Evolutionary conservation across 2,329 filamentous ascomycete genomes (phyloP), one percentile per base, ranked within the genome.

Genomic region (Stemphylium beticola): DNA sequence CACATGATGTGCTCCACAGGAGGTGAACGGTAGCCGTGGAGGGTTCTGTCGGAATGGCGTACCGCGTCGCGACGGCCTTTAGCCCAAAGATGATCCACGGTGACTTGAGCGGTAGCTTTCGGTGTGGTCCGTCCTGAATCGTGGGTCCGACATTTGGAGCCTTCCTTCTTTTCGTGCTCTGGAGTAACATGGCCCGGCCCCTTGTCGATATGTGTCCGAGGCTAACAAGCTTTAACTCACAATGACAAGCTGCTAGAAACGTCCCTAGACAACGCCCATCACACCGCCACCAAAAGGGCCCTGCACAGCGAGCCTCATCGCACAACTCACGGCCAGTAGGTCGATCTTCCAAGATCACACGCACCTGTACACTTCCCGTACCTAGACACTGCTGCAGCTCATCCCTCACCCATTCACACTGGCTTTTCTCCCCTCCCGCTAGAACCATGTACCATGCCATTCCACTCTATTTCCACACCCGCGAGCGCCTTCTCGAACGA

Each of bases 401-500:
- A 48, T 36, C 45, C 40, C 44, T 32, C 31, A 29, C 44, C 40
- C 54, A 49, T 49, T 43, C 37, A 32, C 36, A 41, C 24, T 33
- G 20, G 41, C 43, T 18, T 49, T 32, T 40, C 29, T 51, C 45
- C 22, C 53, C 52, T 44, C 17, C 29, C 41, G 18, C 15, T 18
- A 42, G 54, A 52, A 47, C 51, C 54, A 58, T 60, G 60, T 29
- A 48, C 41, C 53, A 49, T 52, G 47, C 42, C 26, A 29, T 15
- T 8, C 6, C 26, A 42, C 33, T 15, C 22, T 33, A 29, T 37
- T n/a, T 15, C 38, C 18, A 53, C 40, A 37, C 55, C 62, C 53
- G 58, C 60, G 53, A 63, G 51, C 51, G 55, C 15, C 46, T 70
- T 72, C 67, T 71, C 57, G 66, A 73, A 71, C 36, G n/a, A 41